These are phyloP conservation scores for Dendrobium nobile DNA, from an alignment of 106 monocot species.

Conservation along the genomic window DNA sequence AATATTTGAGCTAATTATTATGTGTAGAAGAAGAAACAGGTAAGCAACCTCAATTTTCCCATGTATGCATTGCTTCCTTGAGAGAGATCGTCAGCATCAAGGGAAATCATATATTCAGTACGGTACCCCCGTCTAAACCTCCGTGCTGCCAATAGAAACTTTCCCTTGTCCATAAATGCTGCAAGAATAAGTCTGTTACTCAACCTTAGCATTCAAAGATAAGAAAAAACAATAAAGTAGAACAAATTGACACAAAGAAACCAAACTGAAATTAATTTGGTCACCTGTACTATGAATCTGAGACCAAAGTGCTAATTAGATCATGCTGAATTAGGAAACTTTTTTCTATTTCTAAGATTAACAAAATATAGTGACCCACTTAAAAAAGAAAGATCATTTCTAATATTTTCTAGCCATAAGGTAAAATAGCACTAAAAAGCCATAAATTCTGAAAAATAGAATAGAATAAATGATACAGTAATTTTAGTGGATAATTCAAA, in stretches of 20 bases:
- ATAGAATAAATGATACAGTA: no score
- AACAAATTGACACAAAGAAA: neutral
- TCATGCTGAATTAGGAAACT: neutral
- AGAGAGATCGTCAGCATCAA: conserved; percentile 67
- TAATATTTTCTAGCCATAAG: no score
- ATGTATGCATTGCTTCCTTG: conserved; percentile 71
- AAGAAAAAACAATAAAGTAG: neutral
- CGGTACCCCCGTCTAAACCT: conserved; percentile 54
- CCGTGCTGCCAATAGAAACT: conserved; percentile 77
- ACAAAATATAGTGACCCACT: neutral
- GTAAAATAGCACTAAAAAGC: neutral
- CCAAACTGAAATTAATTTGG: neutral
- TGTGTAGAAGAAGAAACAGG: neutral
- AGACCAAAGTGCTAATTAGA: neutral
- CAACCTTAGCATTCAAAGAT: neutral
- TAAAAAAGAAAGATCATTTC: no score
- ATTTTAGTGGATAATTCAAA: no score
- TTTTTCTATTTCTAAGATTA: neutral
- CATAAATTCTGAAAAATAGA: neutral
- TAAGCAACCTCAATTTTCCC: conserved; percentile 41
- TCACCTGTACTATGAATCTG: neutral
- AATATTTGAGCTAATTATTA: no score
- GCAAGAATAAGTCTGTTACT: conserved; percentile 12
- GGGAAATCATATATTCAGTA: conserved; percentile 67
- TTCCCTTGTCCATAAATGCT: conserved; percentile 68